A percentile compares a stretch with the other conserved stretches of the same genome.
These are phyloP conservation scores for Begonia masoniana DNA, from an alignment of 306 rosid genomes.

Conservation along the genomic window DNA sequence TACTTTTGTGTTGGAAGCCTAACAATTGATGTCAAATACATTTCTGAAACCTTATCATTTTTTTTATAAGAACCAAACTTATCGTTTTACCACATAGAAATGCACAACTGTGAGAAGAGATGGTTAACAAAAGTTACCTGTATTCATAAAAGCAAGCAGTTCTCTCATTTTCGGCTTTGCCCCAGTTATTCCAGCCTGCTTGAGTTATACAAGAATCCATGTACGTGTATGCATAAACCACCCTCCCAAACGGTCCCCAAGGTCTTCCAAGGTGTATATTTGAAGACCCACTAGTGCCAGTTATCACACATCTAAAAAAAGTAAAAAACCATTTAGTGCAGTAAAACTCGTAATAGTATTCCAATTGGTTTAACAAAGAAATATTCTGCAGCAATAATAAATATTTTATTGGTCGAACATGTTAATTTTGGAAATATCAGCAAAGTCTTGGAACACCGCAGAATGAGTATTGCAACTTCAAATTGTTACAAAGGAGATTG, in stretches of 20 bases:
- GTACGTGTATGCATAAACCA: slow-evolving; percentile 60
- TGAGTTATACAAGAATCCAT: slow-evolving; percentile 64
- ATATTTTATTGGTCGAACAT: too few relatives aligned
- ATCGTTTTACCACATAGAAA: too few relatives aligned
- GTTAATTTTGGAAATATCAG: too few relatives aligned
- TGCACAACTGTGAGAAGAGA: too few relatives aligned
- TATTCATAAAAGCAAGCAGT: slow-evolving; percentile 74
- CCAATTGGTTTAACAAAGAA: background rate
- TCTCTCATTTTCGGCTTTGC: slow-evolving; percentile 57
- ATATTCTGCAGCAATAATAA: background rate
- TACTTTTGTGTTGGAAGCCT: too few relatives aligned
- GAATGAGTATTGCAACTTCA: too few relatives aligned
- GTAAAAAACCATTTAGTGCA: slow-evolving; percentile 2
- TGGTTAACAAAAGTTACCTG: slow-evolving; percentile 23
- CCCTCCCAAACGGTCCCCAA: slow-evolving; percentile 94
- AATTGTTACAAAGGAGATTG: too few relatives aligned
- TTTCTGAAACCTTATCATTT: too few relatives aligned
- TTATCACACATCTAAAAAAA: slow-evolving; percentile 61
- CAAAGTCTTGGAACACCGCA: too few relatives aligned
- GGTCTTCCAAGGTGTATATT: slow-evolving; percentile 70
- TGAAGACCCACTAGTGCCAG: slow-evolving; percentile 50
- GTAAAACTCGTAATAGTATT: background rate
- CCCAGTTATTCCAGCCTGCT: slow-evolving; percentile 85
- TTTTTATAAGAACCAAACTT: too few relatives aligned
- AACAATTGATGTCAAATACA: too few relatives aligned